phyloP scores from a whole-genome alignment of 225 moss, liverwort and hornwort genomes.

The Polytrichum commune region DNA sequence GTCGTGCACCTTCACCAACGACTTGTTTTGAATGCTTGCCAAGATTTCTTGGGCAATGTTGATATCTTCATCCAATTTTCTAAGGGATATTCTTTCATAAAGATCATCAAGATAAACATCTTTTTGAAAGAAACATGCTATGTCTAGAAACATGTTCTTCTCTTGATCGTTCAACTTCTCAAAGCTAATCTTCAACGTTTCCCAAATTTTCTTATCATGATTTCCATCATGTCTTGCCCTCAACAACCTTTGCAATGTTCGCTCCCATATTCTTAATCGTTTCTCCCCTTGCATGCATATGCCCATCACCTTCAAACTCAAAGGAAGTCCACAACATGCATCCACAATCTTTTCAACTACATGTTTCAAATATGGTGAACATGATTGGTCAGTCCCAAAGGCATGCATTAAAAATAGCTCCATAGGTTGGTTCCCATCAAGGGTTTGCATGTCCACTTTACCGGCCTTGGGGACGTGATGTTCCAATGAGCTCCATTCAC shows the following conservation, averaged over 20 bases:
- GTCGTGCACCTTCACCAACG: neutral
- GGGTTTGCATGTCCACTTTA: slow-evolving; percentile 8
- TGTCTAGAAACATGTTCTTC: slow-evolving; percentile 2
- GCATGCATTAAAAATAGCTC: slow-evolving; percentile 9
- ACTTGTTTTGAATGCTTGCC: slow-evolving; percentile 1
- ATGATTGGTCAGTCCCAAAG: neutral
- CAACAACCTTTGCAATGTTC: neutral
- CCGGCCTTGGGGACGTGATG: neutral
- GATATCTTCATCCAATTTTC: neutral
- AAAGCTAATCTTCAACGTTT: slow-evolving; percentile 4
- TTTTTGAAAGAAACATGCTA: neutral
- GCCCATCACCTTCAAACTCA: slow-evolving; percentile 11
- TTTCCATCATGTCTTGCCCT: slow-evolving; percentile 4
- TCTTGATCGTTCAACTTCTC: neutral
- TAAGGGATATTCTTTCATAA: neutral
- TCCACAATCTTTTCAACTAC: slow-evolving; percentile 6
- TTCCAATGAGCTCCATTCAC: slow-evolving; percentile 1
- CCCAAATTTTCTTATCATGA: slow-evolving; percentile 5
- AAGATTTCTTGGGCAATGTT: neutral
- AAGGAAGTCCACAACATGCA: slow-evolving; percentile 7
- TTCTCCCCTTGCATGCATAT: neutral
- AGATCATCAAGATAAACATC: neutral
- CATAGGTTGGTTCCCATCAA: slow-evolving; percentile 1
- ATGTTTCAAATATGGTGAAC: neutral
- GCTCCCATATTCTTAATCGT: slow-evolving; percentile 6